Conservation (phyloP, 2,329 filamentous ascomycete species). For the Neurospora crassa region DNA sequence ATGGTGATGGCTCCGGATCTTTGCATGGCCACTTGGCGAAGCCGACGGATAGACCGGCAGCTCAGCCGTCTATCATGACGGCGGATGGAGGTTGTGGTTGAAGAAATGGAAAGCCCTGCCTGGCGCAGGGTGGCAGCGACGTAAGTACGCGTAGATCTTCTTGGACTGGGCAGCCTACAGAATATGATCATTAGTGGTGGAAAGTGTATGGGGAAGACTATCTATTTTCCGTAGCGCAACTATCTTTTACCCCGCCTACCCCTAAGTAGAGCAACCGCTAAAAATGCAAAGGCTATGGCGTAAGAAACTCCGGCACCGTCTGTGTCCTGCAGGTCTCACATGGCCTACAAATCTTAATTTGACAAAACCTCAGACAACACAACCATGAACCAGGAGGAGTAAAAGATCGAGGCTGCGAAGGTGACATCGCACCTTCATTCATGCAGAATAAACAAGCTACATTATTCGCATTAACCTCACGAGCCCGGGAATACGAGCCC, state of each 20-base stretch:
- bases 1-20: background rate
- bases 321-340: background rate
- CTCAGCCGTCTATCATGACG: background rate
- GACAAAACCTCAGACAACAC: background rate
- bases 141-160: background rate
- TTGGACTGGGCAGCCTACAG: background rate
- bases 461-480: background rate
- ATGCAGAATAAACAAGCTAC: background rate
- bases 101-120: background rate
- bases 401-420: background rate
- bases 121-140: background rate
- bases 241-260: background rate
- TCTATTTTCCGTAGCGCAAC: background rate
- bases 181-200: no score
- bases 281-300: background rate
- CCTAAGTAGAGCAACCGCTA: background rate
- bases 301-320: background rate
- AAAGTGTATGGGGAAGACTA: no score
- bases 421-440: background rate
- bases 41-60: background rate
- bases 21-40: background rate
- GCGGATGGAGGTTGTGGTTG: background rate
- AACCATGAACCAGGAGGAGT: background rate
- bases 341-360: background rate
- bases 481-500: background rate